Evolutionary conservation across 1,139 yeast genomes (phyloP), one percentile per base, ranked within the genome.

Genomic region (Geotrichum australiense): DNA sequence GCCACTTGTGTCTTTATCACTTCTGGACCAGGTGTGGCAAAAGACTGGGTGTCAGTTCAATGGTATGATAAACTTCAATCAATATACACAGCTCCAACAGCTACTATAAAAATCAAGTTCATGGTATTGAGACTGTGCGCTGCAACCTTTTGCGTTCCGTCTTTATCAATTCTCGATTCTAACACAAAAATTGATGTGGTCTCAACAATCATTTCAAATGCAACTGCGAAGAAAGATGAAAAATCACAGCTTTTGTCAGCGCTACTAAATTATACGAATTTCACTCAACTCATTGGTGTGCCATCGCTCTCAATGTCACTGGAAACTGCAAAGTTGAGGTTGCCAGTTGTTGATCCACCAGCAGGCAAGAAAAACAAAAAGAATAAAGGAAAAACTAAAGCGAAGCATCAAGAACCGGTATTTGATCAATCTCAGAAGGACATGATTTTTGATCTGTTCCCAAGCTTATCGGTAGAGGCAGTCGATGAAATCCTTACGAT

Each of bases 401-500:
- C 35, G 10, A 14, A 24, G 5, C 14, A 19, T 16, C 16, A 15
- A 10, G 12, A 20, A 10, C 33, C 18, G 21, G 27, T 15, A 23
- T 18, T n/a, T 19, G 35, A 27, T 16, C 43, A 47, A 5, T 47
- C 48, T 12, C 32, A 28, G 22, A 49, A 57, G 4, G 46, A 45
- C 11, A 19, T 44, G 22, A 46, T 60, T 20, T 36, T 42, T 5
- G 55, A 54, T 15, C 39, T 62, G 41, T 57, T 63, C 35, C 65
- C 65, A 1, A 57, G 57, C 25, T 37, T 56, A 20, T 31, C 37
- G 11, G 35, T 26, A 5, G 38, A 27, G 3, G 37, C 48, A 49
- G 35, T 32, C 18, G 14, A 41, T 31, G 29, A 32, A 30, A 14
- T 81, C 1, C 61, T 86, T 24, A 57, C 61, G 18, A 66, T 71